Evolutionary conservation across 768 basidiomycete genomes (phyloP).

Genomic region (Pleurotus ostreatus): DNA sequence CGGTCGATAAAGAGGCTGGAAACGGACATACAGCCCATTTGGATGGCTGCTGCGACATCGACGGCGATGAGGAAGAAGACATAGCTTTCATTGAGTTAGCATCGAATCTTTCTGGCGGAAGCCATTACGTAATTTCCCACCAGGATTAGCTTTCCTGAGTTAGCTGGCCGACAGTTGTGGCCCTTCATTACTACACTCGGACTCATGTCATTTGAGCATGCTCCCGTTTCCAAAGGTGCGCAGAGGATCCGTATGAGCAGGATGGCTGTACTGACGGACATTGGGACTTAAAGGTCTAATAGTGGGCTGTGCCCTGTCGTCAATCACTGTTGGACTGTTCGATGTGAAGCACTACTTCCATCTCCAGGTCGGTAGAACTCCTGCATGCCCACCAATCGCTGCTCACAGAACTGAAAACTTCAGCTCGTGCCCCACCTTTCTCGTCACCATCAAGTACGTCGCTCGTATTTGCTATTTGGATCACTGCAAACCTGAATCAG

Average conservation of each 20-base stretch:
- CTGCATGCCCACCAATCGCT: neutral
- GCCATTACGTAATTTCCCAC: too few species aligned
- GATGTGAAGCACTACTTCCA: constrained; percentile 89
- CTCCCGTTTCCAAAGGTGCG: constrained; percentile 80
- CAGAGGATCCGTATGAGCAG: neutral
- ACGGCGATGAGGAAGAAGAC: too few species aligned
- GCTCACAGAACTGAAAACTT: neutral
- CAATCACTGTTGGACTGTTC: constrained; percentile 73
- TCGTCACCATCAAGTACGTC: constrained; percentile 77
- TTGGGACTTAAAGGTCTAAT: constrained; percentile 58
- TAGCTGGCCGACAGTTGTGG: too few species aligned
- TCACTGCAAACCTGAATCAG: constrained; percentile 27
- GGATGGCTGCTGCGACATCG: too few species aligned
- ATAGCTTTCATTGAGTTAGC: too few species aligned
- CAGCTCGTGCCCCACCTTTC: constrained; percentile 87
- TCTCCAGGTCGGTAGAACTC: constrained; percentile 54
- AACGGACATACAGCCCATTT: too few species aligned
- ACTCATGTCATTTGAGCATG: constrained; percentile 77
- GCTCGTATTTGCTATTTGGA: constrained; percentile 6
- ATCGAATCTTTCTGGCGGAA: too few species aligned
- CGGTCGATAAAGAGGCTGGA: too few species aligned
- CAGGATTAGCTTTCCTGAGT: too few species aligned
- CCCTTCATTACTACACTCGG: neutral
- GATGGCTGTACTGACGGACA: constrained; percentile 3
- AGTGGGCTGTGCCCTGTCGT: constrained; percentile 63